These are phyloP conservation scores for Coprinopsis cinerea DNA, from an alignment of 768 basidiomycete genomes.

Conservation along the genomic window DNA sequence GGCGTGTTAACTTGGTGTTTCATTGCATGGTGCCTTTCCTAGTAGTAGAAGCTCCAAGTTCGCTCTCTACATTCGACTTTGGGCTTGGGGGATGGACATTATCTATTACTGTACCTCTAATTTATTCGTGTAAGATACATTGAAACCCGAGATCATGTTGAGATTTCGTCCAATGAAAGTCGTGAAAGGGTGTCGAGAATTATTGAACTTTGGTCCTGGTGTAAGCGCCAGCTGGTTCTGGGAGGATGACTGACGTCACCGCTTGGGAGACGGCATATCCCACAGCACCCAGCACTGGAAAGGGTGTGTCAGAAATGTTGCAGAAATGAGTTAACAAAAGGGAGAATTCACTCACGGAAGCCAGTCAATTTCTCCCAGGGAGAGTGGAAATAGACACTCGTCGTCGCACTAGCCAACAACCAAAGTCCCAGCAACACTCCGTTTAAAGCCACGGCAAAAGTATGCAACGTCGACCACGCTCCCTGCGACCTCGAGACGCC, in stretches of 20 bases:
- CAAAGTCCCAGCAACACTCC: constrained; percentile 51
- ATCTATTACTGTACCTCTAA: too few species aligned
- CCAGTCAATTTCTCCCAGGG: constrained; percentile 86
- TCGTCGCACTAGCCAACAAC: constrained; percentile 72
- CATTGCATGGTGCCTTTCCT: constrained; percentile 4
- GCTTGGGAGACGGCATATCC: not conserved
- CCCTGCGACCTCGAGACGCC: constrained; percentile 14
- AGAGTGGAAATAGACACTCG: constrained; percentile 87
- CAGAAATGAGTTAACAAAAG: not conserved
- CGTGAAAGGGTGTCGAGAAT: too few species aligned
- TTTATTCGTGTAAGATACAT: too few species aligned
- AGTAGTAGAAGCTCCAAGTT: not conserved
- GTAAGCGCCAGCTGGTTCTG: too few species aligned
- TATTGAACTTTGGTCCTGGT: not conserved
- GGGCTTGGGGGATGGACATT: not conserved
- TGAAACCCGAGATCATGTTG: too few species aligned
- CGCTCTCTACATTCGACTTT: not conserved
- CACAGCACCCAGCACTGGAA: not conserved
- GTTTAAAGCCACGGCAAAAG: constrained; percentile 40
- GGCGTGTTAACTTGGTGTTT: constrained; percentile 3
- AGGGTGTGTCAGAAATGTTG: not conserved
- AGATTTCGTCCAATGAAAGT: too few species aligned
- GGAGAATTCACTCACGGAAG: constrained; percentile 50
- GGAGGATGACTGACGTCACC: not conserved
- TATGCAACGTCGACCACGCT: constrained; percentile 40